Evolutionary conservation across 306 rosid genomes (phyloP).

Genomic region (Astragalus membranaceus): DNA sequence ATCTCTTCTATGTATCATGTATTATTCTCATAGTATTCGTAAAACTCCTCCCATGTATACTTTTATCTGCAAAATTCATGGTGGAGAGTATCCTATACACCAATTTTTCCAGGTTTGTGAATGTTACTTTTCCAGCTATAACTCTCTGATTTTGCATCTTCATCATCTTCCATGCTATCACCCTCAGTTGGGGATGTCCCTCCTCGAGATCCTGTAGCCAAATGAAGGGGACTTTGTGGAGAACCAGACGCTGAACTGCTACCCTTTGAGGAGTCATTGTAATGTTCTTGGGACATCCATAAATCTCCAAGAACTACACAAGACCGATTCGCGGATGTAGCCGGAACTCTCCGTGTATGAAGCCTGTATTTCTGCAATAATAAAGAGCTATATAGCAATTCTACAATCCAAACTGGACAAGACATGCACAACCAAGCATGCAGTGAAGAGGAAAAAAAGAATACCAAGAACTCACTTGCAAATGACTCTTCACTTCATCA

Average conservation of each 20-base stretch:
- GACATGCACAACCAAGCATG: neutral
- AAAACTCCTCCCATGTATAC: slow-evolving; percentile 55
- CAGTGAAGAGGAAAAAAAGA: neutral
- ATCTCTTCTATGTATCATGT: slow-evolving; percentile 43
- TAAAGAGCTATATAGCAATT: neutral
- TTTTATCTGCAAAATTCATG: slow-evolving; percentile 83
- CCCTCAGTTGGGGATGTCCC: slow-evolving; percentile 55
- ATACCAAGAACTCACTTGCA: slow-evolving; percentile 60
- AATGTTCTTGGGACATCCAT: slow-evolving; percentile 73
- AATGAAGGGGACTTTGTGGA: slow-evolving; percentile 90
- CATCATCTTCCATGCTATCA: slow-evolving; percentile 69
- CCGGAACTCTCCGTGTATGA: slow-evolving; percentile 76
- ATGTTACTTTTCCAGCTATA: slow-evolving; percentile 63
- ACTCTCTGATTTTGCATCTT: slow-evolving; percentile 74
- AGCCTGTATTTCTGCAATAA: slow-evolving; percentile 86
- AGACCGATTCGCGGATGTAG: slow-evolving; percentile 42
- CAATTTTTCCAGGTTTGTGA: slow-evolving; percentile 45
- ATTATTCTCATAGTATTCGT: slow-evolving; percentile 29
- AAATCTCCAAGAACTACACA: slow-evolving; percentile 62
- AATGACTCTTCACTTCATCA: slow-evolving; percentile 97
- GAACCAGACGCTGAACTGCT: slow-evolving; percentile 78
- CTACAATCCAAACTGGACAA: slow-evolving; percentile 8
- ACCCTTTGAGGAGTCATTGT: slow-evolving; percentile 69
- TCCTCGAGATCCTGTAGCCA: slow-evolving; percentile 48
- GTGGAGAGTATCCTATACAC: slow-evolving; percentile 66